phyloP scores from a whole-genome alignment of 106 monocot species.

The Platanthera zijinensis region DNA sequence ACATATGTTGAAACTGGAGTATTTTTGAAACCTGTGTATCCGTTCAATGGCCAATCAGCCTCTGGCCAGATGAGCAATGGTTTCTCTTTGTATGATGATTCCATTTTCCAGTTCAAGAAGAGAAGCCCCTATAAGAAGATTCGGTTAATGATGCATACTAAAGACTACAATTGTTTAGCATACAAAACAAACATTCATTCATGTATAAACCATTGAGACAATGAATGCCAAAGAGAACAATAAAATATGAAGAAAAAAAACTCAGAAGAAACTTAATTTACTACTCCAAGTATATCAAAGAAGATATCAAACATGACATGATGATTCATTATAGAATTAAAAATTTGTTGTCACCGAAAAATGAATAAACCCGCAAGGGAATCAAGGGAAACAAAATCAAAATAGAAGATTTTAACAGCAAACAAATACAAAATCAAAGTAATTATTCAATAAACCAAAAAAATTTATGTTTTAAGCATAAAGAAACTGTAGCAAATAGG shows the following conservation, averaged over 20 bases:
- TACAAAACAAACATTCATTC: not conserved
- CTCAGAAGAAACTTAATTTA: not conserved
- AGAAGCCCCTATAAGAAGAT: conserved; percentile 55
- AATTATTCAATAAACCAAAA: too few species aligned
- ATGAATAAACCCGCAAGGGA: not conserved
- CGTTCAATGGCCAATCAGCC: conserved; percentile 77
- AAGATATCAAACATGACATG: not conserved
- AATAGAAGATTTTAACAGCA: not conserved
- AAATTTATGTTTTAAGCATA: too few species aligned
- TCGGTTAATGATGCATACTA: not conserved
- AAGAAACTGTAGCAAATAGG: too few species aligned
- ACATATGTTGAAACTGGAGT: conserved; percentile 56
- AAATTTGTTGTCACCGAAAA: not conserved
- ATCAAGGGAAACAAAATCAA: not conserved
- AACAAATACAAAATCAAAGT: too few species aligned
- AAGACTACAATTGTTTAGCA: not conserved
- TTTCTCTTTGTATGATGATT: conserved; percentile 16
- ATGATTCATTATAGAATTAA: not conserved
- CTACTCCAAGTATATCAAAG: not conserved
- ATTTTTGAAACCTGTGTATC: conserved; percentile 68
- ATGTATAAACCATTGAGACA: not conserved
- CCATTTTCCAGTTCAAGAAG: conserved; percentile 54
- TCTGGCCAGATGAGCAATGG: conserved; percentile 68
- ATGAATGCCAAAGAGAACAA: not conserved
- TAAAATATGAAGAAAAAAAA: not conserved